phyloP scores from a whole-genome alignment of 768 basidiomycete species.

The Suillus weaverae region DNA sequence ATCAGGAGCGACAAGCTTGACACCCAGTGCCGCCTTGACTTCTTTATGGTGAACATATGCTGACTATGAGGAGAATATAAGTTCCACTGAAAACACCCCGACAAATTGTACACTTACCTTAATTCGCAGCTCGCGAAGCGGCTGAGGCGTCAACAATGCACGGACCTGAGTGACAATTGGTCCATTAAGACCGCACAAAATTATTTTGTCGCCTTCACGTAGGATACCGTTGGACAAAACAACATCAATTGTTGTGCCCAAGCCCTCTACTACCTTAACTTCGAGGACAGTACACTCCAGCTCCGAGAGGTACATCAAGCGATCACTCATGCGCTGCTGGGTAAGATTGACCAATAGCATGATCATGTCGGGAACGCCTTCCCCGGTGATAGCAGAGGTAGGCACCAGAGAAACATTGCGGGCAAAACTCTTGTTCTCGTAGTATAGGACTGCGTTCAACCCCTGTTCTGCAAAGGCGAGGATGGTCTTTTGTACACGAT shows the following conservation, averaged over 20 bases:
- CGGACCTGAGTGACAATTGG: slow-evolving; percentile 95
- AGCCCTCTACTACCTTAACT: slow-evolving; percentile 97
- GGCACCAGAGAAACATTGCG: slow-evolving; percentile 96
- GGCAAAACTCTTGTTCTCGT: slow-evolving; percentile 95
- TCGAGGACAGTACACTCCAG: slow-evolving; percentile 97
- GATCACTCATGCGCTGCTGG: slow-evolving; percentile 96
- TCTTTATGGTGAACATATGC: slow-evolving; percentile 96
- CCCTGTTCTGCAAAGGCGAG: slow-evolving; percentile 98
- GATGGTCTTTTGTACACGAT: slow-evolving; percentile 80
- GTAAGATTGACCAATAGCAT: slow-evolving; percentile 97
- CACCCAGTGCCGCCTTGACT: slow-evolving; percentile 94
- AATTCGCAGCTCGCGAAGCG: slow-evolving; percentile 90
- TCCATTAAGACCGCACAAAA: slow-evolving; percentile 95
- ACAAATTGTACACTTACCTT: slow-evolving; percentile 57
- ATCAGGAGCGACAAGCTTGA: slow-evolving; percentile 93
- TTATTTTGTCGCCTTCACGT: slow-evolving; percentile 89
- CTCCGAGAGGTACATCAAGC: slow-evolving; percentile 96
- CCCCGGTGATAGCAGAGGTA: slow-evolving; percentile 96
- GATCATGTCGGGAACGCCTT: slow-evolving; percentile 99
- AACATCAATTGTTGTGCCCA: slow-evolving; percentile 97
- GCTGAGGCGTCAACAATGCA: slow-evolving; percentile 94
- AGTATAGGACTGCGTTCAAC: slow-evolving; percentile 92
- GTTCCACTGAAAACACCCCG: slow-evolving; percentile 4
- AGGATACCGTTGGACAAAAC: slow-evolving; percentile 93
- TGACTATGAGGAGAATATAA: slow-evolving; percentile 50